These are phyloP conservation scores for Priceomyces fermenticarens DNA, from an alignment of 805 yeast genomes.

Conservation along the genomic window DNA sequence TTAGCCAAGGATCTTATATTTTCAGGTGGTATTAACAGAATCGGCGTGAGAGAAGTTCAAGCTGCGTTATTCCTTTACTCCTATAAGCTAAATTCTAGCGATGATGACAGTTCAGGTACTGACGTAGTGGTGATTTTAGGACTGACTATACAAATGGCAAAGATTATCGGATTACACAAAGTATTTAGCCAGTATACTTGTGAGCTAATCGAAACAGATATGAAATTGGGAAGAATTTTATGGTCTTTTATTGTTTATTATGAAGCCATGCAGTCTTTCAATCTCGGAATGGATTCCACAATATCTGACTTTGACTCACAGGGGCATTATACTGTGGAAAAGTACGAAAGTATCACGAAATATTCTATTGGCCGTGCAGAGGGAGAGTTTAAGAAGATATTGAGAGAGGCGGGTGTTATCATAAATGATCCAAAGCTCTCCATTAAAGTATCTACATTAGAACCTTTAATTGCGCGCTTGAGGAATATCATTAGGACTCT, in stretches of 20 bases:
- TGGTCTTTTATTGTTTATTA: constrained; percentile 4
- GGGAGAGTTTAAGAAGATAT: too few relatives aligned
- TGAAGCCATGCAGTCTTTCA: constrained; percentile 5
- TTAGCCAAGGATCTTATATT: constrained; percentile 2
- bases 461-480: too few relatives aligned
- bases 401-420: too few relatives aligned
- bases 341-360: too few relatives aligned
- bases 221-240: constrained; percentile 3
- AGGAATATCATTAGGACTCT: too few relatives aligned
- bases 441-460: too few relatives aligned
- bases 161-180: constrained; percentile 4
- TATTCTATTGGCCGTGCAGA: too few relatives aligned
- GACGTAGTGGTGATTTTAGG: constrained; percentile 4
- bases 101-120: constrained; percentile 5
- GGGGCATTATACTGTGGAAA: too few relatives aligned
- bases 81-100: constrained; percentile 7
- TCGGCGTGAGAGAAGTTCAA: constrained; percentile 3
- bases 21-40: neutral
- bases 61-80: constrained; percentile 4
- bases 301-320: too few relatives aligned
- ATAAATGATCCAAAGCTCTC: too few relatives aligned
- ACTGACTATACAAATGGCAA: constrained; percentile 7
- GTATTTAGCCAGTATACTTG: neutral
- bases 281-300: neutral
- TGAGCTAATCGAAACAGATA: neutral